Conservation (phyloP, 2,329 filamentous ascomycete species). For the Cadophora sp. region DNA sequence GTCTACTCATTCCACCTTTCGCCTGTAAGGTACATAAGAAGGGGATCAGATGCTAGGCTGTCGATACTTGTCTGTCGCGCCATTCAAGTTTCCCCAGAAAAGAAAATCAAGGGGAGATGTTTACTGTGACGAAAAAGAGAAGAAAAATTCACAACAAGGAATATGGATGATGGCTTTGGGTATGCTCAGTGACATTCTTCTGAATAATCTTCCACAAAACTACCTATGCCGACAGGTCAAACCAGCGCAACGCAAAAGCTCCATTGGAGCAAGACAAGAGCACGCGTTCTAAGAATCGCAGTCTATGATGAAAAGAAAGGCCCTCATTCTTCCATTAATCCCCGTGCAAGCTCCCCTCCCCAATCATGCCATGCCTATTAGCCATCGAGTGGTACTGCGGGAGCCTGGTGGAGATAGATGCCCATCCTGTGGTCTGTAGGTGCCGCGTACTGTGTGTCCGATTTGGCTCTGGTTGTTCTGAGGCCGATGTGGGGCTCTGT, state of each 20-base stretch:
- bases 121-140: too few species aligned
- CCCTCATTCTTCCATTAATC: conserved; percentile 28
- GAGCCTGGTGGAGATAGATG: conserved; percentile 10
- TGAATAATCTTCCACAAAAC: conserved; percentile 7
- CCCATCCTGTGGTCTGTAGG: conserved; percentile 22
- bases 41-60: too few species aligned
- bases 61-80: too few species aligned
- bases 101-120: too few species aligned
- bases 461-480: conserved; percentile 15
- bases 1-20: too few species aligned
- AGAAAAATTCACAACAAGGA: background rate
- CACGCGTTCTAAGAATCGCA: conserved; percentile 36
- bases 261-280: conserved; percentile 27
- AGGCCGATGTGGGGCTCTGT: conserved; percentile 19
- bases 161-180: background rate
- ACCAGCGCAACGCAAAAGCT: conserved; percentile 34
- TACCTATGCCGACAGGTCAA: conserved; percentile 13
- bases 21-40: too few species aligned
- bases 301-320: conserved; percentile 37
- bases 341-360: conserved; percentile 25
- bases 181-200: conserved; percentile 19
- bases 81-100: too few species aligned
- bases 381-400: conserved; percentile 21
- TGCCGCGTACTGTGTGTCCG: conserved; percentile 20
- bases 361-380: conserved; percentile 29